phyloP scores from a whole-genome alignment of 1,284 basidiomycete species.

The Macrocystidia cucumis region DNA sequence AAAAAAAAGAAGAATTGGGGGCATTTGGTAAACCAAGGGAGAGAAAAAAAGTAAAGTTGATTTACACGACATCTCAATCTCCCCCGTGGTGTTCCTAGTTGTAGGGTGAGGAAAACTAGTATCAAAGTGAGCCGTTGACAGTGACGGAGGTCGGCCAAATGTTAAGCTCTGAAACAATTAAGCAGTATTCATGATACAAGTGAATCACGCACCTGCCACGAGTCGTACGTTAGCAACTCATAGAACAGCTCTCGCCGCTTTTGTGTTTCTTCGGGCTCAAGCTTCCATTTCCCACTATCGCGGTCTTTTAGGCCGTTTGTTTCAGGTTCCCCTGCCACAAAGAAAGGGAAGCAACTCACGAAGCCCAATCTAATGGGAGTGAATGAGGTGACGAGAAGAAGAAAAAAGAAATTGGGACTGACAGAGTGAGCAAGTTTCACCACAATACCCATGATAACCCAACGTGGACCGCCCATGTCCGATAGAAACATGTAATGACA shows the following conservation, averaged over 20 bases:
- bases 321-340: constrained; percentile 8
- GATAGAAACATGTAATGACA: constrained; percentile 65
- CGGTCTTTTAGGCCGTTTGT: constrained; percentile 46
- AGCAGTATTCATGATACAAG: constrained; percentile 4
- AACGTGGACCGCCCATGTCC: constrained; percentile 57
- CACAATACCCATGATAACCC: constrained; percentile 61
- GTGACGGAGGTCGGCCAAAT: constrained; percentile 63
- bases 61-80: constrained; percentile 62
- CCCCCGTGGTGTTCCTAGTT: constrained; percentile 38
- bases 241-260: constrained; percentile 55
- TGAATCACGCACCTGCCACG: constrained; percentile 48
- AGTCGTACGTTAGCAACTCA: constrained; percentile 60
- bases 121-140: constrained; percentile 53
- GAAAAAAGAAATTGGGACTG: constrained; percentile 21
- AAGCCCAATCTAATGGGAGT: constrained; percentile 44
- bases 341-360: constrained; percentile 33
- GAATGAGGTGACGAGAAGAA: constrained; percentile 8
- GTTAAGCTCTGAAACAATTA: constrained; percentile 45
- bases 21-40: constrained; percentile 1
- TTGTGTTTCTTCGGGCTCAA: constrained; percentile 48
- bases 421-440: constrained; percentile 65
- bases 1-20: constrained; percentile 6
- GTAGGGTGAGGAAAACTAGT: constrained; percentile 46
- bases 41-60: constrained; percentile 9
- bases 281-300: constrained; percentile 62